Evolutionary conservation across 352 stramenopile genomes (phyloP), one percentile per base, ranked within the genome.

Genomic region (Aphanomyces stellatus): DNA sequence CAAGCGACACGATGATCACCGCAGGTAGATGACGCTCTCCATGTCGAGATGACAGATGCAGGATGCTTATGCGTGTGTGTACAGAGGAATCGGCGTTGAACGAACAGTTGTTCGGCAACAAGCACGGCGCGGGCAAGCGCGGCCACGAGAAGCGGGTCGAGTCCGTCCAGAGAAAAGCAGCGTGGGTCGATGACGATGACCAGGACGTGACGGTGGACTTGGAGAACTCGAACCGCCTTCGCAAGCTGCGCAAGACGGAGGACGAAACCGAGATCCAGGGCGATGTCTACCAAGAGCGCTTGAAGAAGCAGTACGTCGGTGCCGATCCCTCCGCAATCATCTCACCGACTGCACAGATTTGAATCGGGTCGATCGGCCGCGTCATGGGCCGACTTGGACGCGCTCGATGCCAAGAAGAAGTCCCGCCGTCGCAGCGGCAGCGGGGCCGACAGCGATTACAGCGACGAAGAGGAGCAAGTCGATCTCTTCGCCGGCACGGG

Each of bases 131-230:
- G 8, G n/a, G 19, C 17, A 70, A 70, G 61, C 40, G 49, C 6
- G 15, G 27, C 4, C 19, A 40, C 19, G 10, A 17, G 11, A 53
- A 53, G 15, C 15, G 17, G 25, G 27, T 22, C 17, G 33, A 46
- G 4, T 11, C 35, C 3, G 51, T 67, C n/a, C 60, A 67, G 42
- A 28, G 63, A 8, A 76, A 86, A 46, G 73, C 82, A 0, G 88
- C 85, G 19, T 96, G 88, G 88, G 77, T 91, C 46, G 88, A 96
- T 73, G 88, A 96, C 7, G 88, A 96, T 60, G 88, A 96, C 63
- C 77, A 76, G 6, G 68, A 81, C 19, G 74, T 95, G 19, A 64
- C 86, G 35, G 80, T 96, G 51, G 87, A 81, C 62, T 71, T 96
- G 8, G 75, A 83, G 37, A 74, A 87, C 30, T 73, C 88, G 60